Base-by-base conservation (phyloP, 140 eudicot genomes). In the Anethum foeniculum region DNA sequence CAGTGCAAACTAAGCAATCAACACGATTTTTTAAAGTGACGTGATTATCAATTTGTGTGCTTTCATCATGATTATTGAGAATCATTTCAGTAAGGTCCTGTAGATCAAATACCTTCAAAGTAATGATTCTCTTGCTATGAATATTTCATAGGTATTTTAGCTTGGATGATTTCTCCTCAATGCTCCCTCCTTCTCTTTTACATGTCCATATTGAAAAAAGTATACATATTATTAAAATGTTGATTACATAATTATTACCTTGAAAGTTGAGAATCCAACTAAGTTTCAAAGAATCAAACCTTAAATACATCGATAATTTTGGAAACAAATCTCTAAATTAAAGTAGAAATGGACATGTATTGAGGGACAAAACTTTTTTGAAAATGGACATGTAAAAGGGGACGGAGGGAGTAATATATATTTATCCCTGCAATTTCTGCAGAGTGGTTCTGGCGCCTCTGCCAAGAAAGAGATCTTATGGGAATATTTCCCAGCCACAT, bases 381-480 rank as follows among this genome's bases (percentile, higher is more conserved):
- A n/a, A n/a, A n/a, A n/a, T n/a, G n/a, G n/a, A n/a, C n/a, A n/a
- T n/a, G n/a, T n/a, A n/a, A n/a, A n/a, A n/a, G n/a, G n/a, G n/a
- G n/a, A n/a, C n/a, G n/a, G n/a, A n/a, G n/a, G n/a, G n/a, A n/a
- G n/a, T n/a, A n/a, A n/a, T n/a, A n/a, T n/a, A n/a, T n/a, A n/a
- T n/a, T n/a, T n/a, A n/a, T n/a, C n/a, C n/a, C n/a, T n/a, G 11
- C n/a, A 1, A 14, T 69, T 34, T 34, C 47, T 69, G 39, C 75
- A 69, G 75, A 69, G 10, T 69, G 38, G 75, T 34, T 69, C 34
- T 69, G 75, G 75, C 47, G 18, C 75, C 75, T 13, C 25, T 69
- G n/a, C 16, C 75, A 28, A 69, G 75, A 69, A 34, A 12, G 44
- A 69, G 47, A 36, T 69, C 75, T 13, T 69, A 28, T 38, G 41